phyloP scores from a whole-genome alignment of 768 basidiomycete species.

The Amanita molliuscula region DNA sequence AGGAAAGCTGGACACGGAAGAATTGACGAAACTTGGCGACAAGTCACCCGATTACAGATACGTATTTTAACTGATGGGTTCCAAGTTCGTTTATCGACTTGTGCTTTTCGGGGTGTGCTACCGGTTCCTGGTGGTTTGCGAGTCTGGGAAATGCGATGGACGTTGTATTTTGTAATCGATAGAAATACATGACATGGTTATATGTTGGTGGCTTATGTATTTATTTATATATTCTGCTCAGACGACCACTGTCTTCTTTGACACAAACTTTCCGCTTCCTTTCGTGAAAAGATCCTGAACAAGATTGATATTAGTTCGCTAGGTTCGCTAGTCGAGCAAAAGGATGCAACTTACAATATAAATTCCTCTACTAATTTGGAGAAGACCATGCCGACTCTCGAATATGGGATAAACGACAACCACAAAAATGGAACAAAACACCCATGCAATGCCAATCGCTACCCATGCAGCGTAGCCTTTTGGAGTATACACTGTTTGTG shows the following conservation, averaged over 20 bases:
- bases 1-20: conserved; percentile 22
- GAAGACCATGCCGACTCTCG: conserved; percentile 66
- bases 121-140: too few species aligned
- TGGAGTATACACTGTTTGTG: conserved; percentile 57
- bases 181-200: background rate
- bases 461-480: conserved; percentile 74
- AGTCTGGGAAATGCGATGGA: too few species aligned
- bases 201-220: too few species aligned
- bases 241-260: background rate
- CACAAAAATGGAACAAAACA: conserved; percentile 62
- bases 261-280: conserved; percentile 21
- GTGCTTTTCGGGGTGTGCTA: too few species aligned
- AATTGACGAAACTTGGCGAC: conserved; percentile 40
- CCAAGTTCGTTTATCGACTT: too few species aligned
- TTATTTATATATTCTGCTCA: background rate
- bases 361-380: conserved; percentile 48
- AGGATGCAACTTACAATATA: conserved; percentile 38
- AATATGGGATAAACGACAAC: conserved; percentile 83
- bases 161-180: too few species aligned
- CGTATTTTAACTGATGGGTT: conserved; percentile 16
- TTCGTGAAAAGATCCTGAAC: conserved; percentile 23
- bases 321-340: background rate
- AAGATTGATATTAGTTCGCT: background rate
- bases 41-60: conserved; percentile 57
- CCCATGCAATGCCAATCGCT: conserved; percentile 72